Base-by-base conservation (phyloP, 2,329 filamentous ascomycete species). In the Trichoderma koningiopsis region DNA sequence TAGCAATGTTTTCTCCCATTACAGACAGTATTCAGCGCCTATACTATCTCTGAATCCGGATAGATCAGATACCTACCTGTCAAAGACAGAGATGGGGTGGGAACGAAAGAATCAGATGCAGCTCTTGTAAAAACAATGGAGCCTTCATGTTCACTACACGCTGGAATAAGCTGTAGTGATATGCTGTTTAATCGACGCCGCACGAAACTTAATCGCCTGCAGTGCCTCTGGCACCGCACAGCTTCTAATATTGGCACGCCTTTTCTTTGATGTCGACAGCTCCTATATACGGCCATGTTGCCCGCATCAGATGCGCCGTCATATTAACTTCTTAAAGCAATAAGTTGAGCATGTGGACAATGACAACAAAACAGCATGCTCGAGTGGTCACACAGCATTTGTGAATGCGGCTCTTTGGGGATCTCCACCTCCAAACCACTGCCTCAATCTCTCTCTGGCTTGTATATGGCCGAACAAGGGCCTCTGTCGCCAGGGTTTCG, bases 391-490 rank as follows among this genome's bases (percentile, higher is more conserved):
- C 69, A 70, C 47, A 55, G 14, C 52, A 62, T 68, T 58, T 59
- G 57, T 35, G 49, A 49, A 56, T 70, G 69, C 69, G 69, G 69
- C 69, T 70, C 64, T 58, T 68, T 37, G 49, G 37, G 40, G 35
- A 58, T 49, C 53, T 24, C 52, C 53, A 35, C 53, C 47, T 35
- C 37, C 37, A 58, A n/a, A n/a, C 27, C 63, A 27, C 29, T 35
- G 37, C 52, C n/a, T 58, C 63, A 31, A 49, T 22, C 29, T n/a
- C 29, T 31, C 61, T 43, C 29, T 27, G n/a, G 29, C 19, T 31
- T 40, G 31, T 58, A 57, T 27, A 37, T 55, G 63, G 24, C 57
- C 57, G 53, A 40, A 43, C 52, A 27, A 43, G 57, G 47, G 52
- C 63, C 24, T 58, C 57, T 37, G 19, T n/a, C n/a, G 63, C 40